Evolutionary conservation across 192 early-diverging fungal genomes (phyloP).

Genomic region (Umbelopsis sp.): DNA sequence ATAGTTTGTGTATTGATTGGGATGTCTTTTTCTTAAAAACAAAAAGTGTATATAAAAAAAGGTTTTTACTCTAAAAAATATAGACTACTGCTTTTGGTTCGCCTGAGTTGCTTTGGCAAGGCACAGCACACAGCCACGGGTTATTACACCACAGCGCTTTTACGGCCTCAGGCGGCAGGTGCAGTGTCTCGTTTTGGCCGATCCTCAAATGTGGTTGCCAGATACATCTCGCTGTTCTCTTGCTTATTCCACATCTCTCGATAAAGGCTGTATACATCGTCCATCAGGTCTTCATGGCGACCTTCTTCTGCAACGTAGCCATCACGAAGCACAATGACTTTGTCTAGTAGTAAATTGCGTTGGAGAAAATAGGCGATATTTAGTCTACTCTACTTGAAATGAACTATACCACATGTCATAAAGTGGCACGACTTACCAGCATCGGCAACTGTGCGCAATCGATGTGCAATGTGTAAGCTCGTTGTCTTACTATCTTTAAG

Average conservation of each 20-base stretch:
- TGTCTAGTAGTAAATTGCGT: conserved; percentile 52
- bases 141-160: background rate
- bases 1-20: background rate
- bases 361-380: background rate
- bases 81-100: too few relatives aligned
- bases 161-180: background rate
- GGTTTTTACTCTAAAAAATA: background rate
- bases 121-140: background rate
- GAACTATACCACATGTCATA: too few relatives aligned
- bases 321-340: conserved; percentile 88
- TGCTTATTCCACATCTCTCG: conserved; percentile 88
- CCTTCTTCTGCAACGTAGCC: conserved; percentile 87
- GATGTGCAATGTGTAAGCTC: conserved; percentile 93
- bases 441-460: conserved; percentile 86
- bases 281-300: conserved; percentile 76
- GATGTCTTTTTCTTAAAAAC: background rate
- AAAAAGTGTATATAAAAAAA: background rate
- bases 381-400: too few relatives aligned
- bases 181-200: background rate
- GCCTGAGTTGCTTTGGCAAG: too few relatives aligned
- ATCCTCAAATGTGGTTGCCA: conserved; percentile 7
- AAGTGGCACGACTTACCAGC: conserved; percentile 50
- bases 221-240: conserved; percentile 30
- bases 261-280: conserved; percentile 72
- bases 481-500: conserved; percentile 74